Base-by-base conservation (phyloP, 768 basidiomycete genomes). In the Rhodotorula paludigena region DNA sequence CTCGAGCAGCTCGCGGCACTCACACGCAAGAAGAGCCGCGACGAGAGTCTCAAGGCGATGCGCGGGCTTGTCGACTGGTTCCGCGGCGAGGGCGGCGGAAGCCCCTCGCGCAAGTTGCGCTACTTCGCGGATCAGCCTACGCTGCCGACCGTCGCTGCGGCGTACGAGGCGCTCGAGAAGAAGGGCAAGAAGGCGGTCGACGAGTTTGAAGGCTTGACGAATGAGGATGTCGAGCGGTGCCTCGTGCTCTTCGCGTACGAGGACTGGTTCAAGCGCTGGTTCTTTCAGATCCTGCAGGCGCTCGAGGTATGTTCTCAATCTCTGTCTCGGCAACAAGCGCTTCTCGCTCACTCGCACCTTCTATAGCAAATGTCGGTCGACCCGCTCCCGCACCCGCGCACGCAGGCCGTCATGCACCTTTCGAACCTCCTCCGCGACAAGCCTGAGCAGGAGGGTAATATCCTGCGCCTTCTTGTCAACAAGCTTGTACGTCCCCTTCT, bases 11-110 rank as follows among this genome's bases (percentile, higher is more conserved):
- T 74, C n/a, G 49, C 63, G 15, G 52, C 62, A 0, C 59, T 74
- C 20, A 64, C 67, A 28, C 62, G 63, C 57, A 76, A 76, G 74
- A 91, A 90, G 47, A 90, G 90, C 6, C 83, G 93, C n/a, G 92
- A 92, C 57, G 93, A 97, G 80, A 86, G 89, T 73, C 77, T 96
- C 51, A 92, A 93, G 71, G 92, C 93, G 5, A 76, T 94, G 61
- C 83, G 93, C 49, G 94, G 92, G 68, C 82, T 99, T 64, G 87
- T 90, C 39, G 94, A 98, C 83, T 97, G 94, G 92, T 96, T 92
- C 91, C 84, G 89, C 53, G 92, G 92, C 39, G 90, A 92, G 1
- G 81, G 83, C 65, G 82, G 90, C 68, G 71, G 66, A 14, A 56
- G 56, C 32, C 71, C 71, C 14, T 49, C n/a, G 9, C 59, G 71